phyloP scores from a whole-genome alignment of 768 basidiomycete genomes.

The Collybia sp. region DNA sequence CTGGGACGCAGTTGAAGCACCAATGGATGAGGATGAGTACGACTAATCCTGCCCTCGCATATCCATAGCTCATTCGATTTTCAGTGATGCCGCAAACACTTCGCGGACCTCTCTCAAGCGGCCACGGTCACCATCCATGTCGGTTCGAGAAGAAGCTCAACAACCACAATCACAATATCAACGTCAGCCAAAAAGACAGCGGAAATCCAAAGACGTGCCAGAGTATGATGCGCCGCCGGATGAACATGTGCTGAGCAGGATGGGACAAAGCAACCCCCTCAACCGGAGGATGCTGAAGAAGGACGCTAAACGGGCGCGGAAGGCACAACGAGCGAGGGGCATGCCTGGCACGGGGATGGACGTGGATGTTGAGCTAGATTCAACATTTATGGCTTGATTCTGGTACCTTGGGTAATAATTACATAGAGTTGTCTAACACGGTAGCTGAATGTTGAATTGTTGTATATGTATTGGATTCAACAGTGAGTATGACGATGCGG shows the following conservation, averaged over 20 bases:
- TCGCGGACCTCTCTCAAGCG: slow-evolving; percentile 33
- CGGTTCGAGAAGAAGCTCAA: slow-evolving; percentile 10
- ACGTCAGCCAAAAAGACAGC: slow-evolving; percentile 56
- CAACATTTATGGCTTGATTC: slow-evolving; percentile 36
- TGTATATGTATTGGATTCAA: too few species aligned
- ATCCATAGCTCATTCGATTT: too few species aligned
- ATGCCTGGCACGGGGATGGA: slow-evolving; percentile 32
- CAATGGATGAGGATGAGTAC: slow-evolving; percentile 36
- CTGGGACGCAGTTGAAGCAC: slow-evolving; percentile 32
- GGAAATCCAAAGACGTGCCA: slow-evolving; percentile 50
- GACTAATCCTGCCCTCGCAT: slow-evolving; percentile 7
- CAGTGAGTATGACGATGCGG: too few species aligned
- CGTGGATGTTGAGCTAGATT: slow-evolving; percentile 40
- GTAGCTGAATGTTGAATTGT: too few species aligned
- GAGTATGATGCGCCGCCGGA: slow-evolving; percentile 49
- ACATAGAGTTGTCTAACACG: too few species aligned
- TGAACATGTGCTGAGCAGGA: slow-evolving; percentile 35
- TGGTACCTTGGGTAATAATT: too few species aligned
- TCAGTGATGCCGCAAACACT: slow-evolving; percentile 20
- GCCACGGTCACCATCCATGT: slow-evolving; percentile 28
- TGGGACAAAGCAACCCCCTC: slow-evolving; percentile 56
- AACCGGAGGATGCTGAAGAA: slow-evolving; percentile 55
- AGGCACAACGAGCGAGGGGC: slow-evolving; percentile 35
- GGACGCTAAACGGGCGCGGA: slow-evolving; percentile 59
- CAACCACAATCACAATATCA: slow-evolving; percentile 15